phyloP scores from a whole-genome alignment of 2,329 filamentous ascomycete genomes.

The Claviceps quebecensis region DNA sequence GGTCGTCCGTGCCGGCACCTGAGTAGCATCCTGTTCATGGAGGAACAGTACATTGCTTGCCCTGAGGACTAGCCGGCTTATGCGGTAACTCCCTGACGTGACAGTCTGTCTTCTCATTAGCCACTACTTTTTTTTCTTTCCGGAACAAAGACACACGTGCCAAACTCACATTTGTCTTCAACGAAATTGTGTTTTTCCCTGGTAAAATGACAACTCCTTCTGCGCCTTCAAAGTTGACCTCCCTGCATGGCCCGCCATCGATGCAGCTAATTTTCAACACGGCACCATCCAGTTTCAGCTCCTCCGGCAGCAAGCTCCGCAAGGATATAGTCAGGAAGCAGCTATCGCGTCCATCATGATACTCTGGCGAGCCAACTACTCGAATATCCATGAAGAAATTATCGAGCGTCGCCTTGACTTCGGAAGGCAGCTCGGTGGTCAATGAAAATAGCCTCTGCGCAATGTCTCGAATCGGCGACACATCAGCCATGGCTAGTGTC shows the following conservation, averaged over 20 bases:
- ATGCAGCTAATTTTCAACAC: conserved; percentile 48
- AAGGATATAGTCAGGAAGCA: conserved; percentile 58
- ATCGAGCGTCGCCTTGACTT: conserved; percentile 53
- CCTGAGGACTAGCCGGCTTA: conserved; percentile 56
- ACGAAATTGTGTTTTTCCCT: conserved; percentile 30
- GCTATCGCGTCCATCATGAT: conserved; percentile 58
- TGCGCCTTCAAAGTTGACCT: conserved; percentile 28
- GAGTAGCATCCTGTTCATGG: conserved; percentile 45
- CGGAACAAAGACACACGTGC: background rate
- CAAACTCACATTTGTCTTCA: conserved; percentile 22
- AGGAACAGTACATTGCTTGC: conserved; percentile 50
- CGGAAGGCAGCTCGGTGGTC: conserved; percentile 32
- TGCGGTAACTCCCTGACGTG: conserved; percentile 58
- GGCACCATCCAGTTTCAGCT: conserved; percentile 50
- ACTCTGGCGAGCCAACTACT: conserved; percentile 53
- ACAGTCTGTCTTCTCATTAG: conserved; percentile 30
- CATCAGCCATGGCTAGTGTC: conserved; percentile 12
- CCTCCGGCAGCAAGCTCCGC: conserved; percentile 57
- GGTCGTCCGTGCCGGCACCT: conserved; percentile 29
- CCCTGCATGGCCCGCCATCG: conserved; percentile 42
- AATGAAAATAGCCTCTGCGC: conserved; percentile 33
- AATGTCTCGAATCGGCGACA: conserved; percentile 30
- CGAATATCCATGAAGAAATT: conserved; percentile 61
- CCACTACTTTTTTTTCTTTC: background rate
- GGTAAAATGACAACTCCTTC: conserved; percentile 24